phyloP scores from a whole-genome alignment of 495 filamentous ascomycete genomes.

The Umbilicaria muhlenbergii region DNA sequence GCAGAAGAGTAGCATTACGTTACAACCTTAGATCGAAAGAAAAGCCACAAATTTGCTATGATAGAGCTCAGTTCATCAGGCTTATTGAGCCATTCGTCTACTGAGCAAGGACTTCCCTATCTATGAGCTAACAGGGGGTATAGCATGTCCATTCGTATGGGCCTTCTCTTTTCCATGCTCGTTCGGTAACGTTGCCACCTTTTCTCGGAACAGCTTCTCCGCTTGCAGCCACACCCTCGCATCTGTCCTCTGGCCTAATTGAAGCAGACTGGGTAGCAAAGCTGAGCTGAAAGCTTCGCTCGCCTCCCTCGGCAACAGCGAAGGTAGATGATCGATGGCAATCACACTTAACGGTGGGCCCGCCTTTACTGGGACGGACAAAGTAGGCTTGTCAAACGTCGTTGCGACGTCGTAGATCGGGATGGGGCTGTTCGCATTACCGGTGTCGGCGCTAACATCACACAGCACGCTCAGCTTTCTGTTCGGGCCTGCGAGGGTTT shows the following conservation, averaged over 20 bases:
- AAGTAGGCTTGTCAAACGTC: conserved; percentile 71
- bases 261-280: conserved; percentile 62
- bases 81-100: no score
- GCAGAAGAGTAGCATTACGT: no score
- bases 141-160: no score
- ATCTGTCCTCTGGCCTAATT: conserved; percentile 57
- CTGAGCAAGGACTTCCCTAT: no score
- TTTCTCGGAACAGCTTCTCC: conserved; percentile 70
- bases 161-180: not conserved
- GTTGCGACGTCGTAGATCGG: conserved; percentile 75
- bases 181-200: conserved; percentile 42
- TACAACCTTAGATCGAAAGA: no score
- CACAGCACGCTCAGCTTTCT: conserved; percentile 74
- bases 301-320: conserved; percentile 71
- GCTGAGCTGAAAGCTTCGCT: conserved; percentile 74
- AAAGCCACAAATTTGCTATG: no score
- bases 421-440: conserved; percentile 62
- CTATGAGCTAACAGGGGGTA: no score
- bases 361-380: conserved; percentile 35
- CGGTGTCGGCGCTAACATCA: conserved; percentile 70
- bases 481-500: conserved; percentile 49
- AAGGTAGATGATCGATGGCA: conserved; percentile 83
- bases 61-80: no score
- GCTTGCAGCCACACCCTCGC: conserved; percentile 70
- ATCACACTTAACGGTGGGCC: conserved; percentile 58